A percentile compares a stretch with the other conserved stretches of the same genome.
Conservation (phyloP, 1,284 basidiomycete genomes). For the Melanopsichium pennsylvanicum region DNA sequence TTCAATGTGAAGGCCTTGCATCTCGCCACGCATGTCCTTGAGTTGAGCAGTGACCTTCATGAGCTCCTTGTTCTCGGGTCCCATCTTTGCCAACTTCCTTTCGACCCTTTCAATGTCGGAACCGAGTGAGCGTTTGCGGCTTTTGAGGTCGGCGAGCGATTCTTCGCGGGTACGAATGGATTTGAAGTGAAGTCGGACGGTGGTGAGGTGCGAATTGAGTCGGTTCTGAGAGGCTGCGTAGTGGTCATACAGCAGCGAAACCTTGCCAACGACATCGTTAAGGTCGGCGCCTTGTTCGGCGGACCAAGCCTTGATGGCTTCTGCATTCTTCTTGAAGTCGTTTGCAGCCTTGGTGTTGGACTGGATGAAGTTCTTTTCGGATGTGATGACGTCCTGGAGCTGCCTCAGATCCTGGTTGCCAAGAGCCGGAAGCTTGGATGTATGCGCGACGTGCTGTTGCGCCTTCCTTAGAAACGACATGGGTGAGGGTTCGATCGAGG, state of each 20-base stretch:
- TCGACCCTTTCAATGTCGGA: slow-evolving; percentile 85
- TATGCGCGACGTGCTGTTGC: slow-evolving; percentile 75
- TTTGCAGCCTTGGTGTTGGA: slow-evolving; percentile 75
- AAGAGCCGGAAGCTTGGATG: slow-evolving; percentile 75
- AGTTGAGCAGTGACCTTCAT: slow-evolving; percentile 78
- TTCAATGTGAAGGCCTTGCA: slow-evolving; percentile 77
- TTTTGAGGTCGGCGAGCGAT: slow-evolving; percentile 78
- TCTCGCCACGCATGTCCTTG: slow-evolving; percentile 79
- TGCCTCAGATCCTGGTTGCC: slow-evolving; percentile 83
- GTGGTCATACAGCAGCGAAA: slow-evolving; percentile 76
- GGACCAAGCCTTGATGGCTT: slow-evolving; percentile 81
- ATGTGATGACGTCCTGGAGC: slow-evolving; percentile 85
- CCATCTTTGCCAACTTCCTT: slow-evolving; percentile 88
- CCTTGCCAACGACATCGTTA: slow-evolving; percentile 78
- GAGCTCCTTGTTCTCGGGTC: slow-evolving; percentile 84
- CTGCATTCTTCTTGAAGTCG: slow-evolving; percentile 77
- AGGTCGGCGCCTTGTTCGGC: slow-evolving; percentile 86
- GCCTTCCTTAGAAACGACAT: slow-evolving; percentile 63
- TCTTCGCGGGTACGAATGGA: slow-evolving; percentile 84
- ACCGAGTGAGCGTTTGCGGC: slow-evolving; percentile 74
- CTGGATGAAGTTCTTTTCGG: slow-evolving; percentile 82
- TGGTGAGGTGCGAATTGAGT: slow-evolving; percentile 78
- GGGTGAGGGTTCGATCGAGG: too few species aligned
- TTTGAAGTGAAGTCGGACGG: slow-evolving; percentile 73
- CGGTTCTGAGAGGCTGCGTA: slow-evolving; percentile 76